These are phyloP conservation scores for Cyclanthera cordifolia DNA, from an alignment of 306 rosid genomes.

Conservation along the genomic window DNA sequence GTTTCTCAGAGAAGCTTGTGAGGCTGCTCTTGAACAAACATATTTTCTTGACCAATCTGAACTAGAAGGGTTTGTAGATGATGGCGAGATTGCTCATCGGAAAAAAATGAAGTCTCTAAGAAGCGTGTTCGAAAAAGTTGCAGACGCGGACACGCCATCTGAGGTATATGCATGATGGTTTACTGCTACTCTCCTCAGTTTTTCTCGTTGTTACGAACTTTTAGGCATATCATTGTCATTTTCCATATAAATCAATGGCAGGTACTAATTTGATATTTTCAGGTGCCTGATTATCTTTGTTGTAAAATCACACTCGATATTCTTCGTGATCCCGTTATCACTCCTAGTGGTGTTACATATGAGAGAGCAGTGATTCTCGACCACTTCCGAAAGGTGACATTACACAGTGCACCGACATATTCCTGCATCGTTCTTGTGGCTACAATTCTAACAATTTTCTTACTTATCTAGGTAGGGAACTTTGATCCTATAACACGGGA, in stretches of 20 bases:
- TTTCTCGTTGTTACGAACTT: not conserved
- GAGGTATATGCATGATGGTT: slow-evolving; percentile 36
- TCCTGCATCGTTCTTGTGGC: not conserved
- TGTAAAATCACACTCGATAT: slow-evolving; percentile 79
- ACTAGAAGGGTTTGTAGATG: slow-evolving; percentile 58
- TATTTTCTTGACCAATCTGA: slow-evolving; percentile 19
- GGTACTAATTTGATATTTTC: not conserved
- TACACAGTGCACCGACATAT: slow-evolving; percentile 10
- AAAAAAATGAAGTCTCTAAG: slow-evolving; percentile 44
- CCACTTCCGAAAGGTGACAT: slow-evolving; percentile 67
- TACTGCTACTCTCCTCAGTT: not conserved
- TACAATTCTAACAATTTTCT: slow-evolving; percentile 10
- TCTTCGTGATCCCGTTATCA: slow-evolving; percentile 89
- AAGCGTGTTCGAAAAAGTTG: slow-evolving; percentile 46
- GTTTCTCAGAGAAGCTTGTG: slow-evolving; percentile 43
- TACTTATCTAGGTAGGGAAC: slow-evolving; percentile 46
- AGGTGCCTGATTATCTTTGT: slow-evolving; percentile 90
- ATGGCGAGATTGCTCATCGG: slow-evolving; percentile 22
- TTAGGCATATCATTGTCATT: not conserved
- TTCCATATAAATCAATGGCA: not conserved
- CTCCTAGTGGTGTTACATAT: slow-evolving; percentile 80
- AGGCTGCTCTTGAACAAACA: slow-evolving; percentile 33
- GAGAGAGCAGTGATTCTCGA: slow-evolving; percentile 83
- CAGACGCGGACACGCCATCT: slow-evolving; percentile 47
- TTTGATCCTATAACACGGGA: slow-evolving; percentile 83